These are phyloP conservation scores for Parathielavia hyrcaniae DNA, from an alignment of 495 filamentous ascomycete genomes.

Conservation along the genomic window DNA sequence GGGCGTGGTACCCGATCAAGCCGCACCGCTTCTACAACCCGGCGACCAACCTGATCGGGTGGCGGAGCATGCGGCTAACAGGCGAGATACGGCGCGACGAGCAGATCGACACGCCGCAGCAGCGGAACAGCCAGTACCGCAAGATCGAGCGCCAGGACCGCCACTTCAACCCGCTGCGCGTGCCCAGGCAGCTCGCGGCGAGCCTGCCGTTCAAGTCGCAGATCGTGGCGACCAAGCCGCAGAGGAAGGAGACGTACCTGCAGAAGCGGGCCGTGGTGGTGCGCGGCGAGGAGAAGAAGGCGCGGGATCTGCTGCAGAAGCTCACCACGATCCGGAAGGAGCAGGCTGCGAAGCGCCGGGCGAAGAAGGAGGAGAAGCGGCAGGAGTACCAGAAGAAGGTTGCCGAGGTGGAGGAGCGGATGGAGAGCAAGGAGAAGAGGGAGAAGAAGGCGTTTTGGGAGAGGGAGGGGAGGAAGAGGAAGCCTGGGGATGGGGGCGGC, in stretches of 20 bases:
- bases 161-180: constrained; percentile 89
- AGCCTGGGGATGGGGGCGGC: constrained; percentile 53
- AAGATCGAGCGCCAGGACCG: constrained; percentile 71
- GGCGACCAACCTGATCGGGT: constrained; percentile 82
- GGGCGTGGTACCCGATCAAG: constrained; percentile 93
- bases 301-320: constrained; percentile 87
- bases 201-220: constrained; percentile 91
- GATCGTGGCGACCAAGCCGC: constrained; percentile 71
- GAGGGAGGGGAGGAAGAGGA: constrained; percentile 91
- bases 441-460: constrained; percentile 92
- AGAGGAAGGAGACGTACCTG: constrained; percentile 79
- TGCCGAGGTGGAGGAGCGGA: constrained; percentile 72
- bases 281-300: constrained; percentile 72
- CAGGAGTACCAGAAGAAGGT: constrained; percentile 74
- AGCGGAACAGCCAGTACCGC: constrained; percentile 75
- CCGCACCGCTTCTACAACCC: constrained; percentile 96
- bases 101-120: constrained; percentile 66
- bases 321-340: constrained; percentile 87
- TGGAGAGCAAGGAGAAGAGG: constrained; percentile 72
- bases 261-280: constrained; percentile 89
- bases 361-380: constrained; percentile 78
- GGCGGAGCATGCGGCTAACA: constrained; percentile 90
- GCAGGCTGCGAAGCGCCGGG: constrained; percentile 70
- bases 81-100: constrained; percentile 79
- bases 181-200: constrained; percentile 76